Percentiles rank a stretch among this genome's conserved stretches.
phyloP scores from a whole-genome alignment of 2,329 filamentous ascomycete genomes.

The Aspergillus jensenii region DNA sequence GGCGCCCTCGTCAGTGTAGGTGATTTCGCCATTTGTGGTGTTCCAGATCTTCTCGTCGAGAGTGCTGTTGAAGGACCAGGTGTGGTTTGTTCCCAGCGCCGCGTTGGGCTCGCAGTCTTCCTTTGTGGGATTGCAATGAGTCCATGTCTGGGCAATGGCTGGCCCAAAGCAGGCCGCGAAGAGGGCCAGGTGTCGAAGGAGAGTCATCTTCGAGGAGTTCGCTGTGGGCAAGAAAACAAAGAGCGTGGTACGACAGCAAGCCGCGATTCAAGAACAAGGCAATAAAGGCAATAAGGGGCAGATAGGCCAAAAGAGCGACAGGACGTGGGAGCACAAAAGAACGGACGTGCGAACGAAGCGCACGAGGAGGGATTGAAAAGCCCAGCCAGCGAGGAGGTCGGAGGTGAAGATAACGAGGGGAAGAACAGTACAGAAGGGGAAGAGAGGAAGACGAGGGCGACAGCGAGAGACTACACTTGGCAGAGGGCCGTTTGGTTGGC shows the following conservation, averaged over 20 bases:
- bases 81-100: constrained; percentile 64
- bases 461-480: not conserved
- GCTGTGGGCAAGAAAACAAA: not conserved
- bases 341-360: constrained; percentile 28
- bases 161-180: constrained; percentile 28
- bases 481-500: no score
- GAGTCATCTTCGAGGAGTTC: constrained; percentile 21
- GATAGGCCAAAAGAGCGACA: constrained; percentile 20
- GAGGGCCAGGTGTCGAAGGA: constrained; percentile 27
- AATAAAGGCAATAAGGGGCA: constrained; percentile 7
- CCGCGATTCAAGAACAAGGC: not conserved
- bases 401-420: not conserved
- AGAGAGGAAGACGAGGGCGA: not conserved
- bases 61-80: constrained; percentile 64
- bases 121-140: constrained; percentile 75
- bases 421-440: not conserved
- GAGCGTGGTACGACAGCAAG: constrained; percentile 6
- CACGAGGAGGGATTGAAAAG: constrained; percentile 22
- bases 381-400: constrained; percentile 10
- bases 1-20: constrained; percentile 64
- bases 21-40: constrained; percentile 64
- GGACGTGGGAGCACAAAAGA: constrained; percentile 20
- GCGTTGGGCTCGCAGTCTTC: constrained; percentile 68
- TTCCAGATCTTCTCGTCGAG: constrained; percentile 64
- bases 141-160: constrained; percentile 68